Evolutionary conservation across 2,329 filamentous ascomycete species (phyloP).

Genomic region (Trichoderma sp.): DNA sequence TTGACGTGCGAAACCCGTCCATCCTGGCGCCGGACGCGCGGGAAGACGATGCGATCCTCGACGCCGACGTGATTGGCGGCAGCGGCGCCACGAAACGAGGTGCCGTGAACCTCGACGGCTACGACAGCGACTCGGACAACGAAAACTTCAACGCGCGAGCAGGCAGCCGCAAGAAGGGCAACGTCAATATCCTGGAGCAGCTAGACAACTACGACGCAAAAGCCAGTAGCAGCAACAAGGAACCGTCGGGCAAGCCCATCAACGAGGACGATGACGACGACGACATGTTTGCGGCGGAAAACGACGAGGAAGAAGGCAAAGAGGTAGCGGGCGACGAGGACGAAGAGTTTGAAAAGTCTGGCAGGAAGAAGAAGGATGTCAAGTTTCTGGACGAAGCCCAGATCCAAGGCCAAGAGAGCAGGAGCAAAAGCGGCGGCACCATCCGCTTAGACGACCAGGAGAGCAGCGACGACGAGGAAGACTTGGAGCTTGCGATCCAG

Average conservation of each 20-base stretch:
- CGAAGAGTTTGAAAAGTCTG: constrained; percentile 40
- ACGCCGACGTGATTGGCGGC: constrained; percentile 90
- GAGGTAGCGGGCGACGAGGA: constrained; percentile 34
- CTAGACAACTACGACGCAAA: constrained; percentile 58
- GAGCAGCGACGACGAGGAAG: constrained; percentile 65
- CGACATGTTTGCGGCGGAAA: constrained; percentile 85
- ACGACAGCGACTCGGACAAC: constrained; percentile 90
- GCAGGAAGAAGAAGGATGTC: constrained; percentile 66
- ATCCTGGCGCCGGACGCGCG: constrained; percentile 81
- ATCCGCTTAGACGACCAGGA: constrained; percentile 63
- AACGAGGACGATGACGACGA: constrained; percentile 52
- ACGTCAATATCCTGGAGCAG: constrained; percentile 55
- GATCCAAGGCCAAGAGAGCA: constrained; percentile 78
- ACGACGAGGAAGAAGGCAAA: constrained; percentile 47
- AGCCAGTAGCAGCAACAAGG: constrained; percentile 45
- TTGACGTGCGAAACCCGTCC: constrained; percentile 93
- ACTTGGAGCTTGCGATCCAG: constrained; percentile 69
- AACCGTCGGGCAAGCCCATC: constrained; percentile 32
- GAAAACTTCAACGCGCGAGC: constrained; percentile 83
- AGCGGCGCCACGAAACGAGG: constrained; percentile 80
- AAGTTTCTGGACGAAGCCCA: constrained; percentile 59
- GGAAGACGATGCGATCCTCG: constrained; percentile 72
- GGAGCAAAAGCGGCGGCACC: constrained; percentile 73
- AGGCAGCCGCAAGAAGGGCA: constrained; percentile 56
- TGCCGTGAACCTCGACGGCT: constrained; percentile 94